phyloP scores from a whole-genome alignment of 2,329 filamentous ascomycete species.

The Shiraia bambusicola region DNA sequence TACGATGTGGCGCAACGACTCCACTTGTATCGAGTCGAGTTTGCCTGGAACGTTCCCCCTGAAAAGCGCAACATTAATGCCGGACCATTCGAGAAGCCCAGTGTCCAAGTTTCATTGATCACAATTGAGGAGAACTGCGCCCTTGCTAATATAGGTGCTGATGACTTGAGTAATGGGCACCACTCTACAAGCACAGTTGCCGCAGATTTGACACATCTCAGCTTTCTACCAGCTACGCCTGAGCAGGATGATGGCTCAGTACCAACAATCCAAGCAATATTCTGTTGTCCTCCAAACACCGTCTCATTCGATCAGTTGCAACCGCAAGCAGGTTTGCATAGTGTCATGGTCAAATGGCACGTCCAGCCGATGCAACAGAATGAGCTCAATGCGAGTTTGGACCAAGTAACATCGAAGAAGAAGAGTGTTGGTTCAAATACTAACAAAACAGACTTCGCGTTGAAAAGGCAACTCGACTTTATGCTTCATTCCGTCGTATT shows the following conservation, averaged over 20 bases:
- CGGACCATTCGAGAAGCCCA: conserved; percentile 42
- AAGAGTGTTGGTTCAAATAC: conserved; percentile 51
- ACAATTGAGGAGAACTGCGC: conserved; percentile 35
- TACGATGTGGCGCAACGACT: conserved; percentile 72
- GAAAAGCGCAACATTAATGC: conserved; percentile 56
- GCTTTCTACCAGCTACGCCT: conserved; percentile 67
- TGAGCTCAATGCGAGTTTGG: conserved; percentile 71
- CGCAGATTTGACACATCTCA: conserved; percentile 66
- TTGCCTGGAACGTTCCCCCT: conserved; percentile 69
- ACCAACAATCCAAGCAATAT: conserved; percentile 71
- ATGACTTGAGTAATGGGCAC: conserved; percentile 24
- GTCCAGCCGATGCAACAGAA: conserved; percentile 64
- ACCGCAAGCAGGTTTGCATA: conserved; percentile 66
- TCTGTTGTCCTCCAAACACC: conserved; percentile 58
- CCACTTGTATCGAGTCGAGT: conserved; percentile 69
- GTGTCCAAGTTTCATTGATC: conserved; percentile 32
- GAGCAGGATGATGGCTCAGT: conserved; percentile 62
- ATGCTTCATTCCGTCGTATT: conserved; percentile 70
- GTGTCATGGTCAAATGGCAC: conserved; percentile 81
- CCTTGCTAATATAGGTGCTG: conserved; percentile 26
- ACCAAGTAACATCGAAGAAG: conserved; percentile 69
- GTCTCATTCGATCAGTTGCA: conserved; percentile 50
- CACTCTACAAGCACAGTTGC: conserved; percentile 31
- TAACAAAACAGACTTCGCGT: conserved; percentile 40
- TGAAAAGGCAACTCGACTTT: conserved; percentile 65